Evolutionary conservation across 2,329 filamentous ascomycete species (phyloP).

Genomic region (Aureobasidium vineae): DNA sequence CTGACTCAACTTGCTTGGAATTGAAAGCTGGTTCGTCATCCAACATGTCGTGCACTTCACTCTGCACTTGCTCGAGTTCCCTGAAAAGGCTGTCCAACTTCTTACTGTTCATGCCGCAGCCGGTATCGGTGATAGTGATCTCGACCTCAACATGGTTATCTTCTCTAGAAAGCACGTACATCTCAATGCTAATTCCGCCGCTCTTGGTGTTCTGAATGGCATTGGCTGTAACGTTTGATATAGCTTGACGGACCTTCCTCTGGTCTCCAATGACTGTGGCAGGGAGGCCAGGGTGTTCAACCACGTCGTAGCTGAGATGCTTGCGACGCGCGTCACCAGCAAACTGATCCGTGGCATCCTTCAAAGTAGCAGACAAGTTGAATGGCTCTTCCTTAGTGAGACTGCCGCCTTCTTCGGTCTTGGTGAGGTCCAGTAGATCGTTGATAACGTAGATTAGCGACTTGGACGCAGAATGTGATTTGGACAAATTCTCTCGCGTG

Average conservation of each 20-base stretch:
- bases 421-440: conserved; percentile 82
- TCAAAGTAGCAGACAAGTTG: conserved; percentile 66
- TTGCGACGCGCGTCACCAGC: conserved; percentile 72
- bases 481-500: conserved; percentile 77
- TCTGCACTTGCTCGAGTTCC: conserved; percentile 65
- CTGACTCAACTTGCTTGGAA: conserved; percentile 35
- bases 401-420: conserved; percentile 76
- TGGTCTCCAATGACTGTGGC: conserved; percentile 73
- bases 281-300: conserved; percentile 67
- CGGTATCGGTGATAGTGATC: conserved; percentile 72
- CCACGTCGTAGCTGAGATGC: conserved; percentile 66
- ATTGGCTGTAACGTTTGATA: conserved; percentile 81
- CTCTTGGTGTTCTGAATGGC: conserved; percentile 72
- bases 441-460: conserved; percentile 94
- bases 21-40: conserved; percentile 35
- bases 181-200: conserved; percentile 69
- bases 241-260: conserved; percentile 73
- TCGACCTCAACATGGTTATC: conserved; percentile 64
- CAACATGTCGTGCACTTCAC: conserved; percentile 53
- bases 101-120: conserved; percentile 59
- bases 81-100: conserved; percentile 61
- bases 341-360: conserved; percentile 76
- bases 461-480: conserved; percentile 87
- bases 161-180: conserved; percentile 58
- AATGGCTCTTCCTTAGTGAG: conserved; percentile 80